Evolutionary conservation across 2,329 filamentous ascomycete species (phyloP), one percentile per base, ranked within the genome.

Genomic region (Drechslerella dactyloides): DNA sequence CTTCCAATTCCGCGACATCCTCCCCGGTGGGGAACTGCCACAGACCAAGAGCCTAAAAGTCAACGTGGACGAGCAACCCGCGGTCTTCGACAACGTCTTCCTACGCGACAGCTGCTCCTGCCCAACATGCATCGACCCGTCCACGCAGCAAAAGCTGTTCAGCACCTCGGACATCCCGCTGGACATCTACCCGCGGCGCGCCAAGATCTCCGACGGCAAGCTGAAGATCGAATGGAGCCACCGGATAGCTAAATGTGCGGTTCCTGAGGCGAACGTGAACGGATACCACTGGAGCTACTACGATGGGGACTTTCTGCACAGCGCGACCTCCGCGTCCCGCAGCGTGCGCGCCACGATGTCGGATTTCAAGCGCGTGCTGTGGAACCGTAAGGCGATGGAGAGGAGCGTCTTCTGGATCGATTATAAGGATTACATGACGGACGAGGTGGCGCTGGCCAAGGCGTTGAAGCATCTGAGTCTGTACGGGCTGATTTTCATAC

Each of bases 401-500:
- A 75, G 76, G 6, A 79, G 83, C n/a, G 81, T 86, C 10, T 80
- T 82, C 54, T 86, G 84, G 79, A 82, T 94, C 48, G 82, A 86
- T 60, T 96, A 89, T 79, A 77, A 85, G 0, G 86, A 87, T 42
- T 97, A 91, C 80, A 89, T 96, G 83, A 77, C 83, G 13, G 77
- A 80, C 17, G 85, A 85, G 53, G 76, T 79, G 0, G 82, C 81
- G 0, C 86, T 96, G 63, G 84, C 84, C 76, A 78, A 82, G 1
- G 88, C 86, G 1, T 81, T 96, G 59, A 79, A 81, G 11, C 83
- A 87, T 56, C 82, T 97, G 2, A 81, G 84, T 37, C 81, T 81
- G 33, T 84, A 88, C 56, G 94, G 94, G 0, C 81, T 97, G 0
- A 81, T 96, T 15, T 91, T 96, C 79, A 79, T 97, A 27, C 86